phyloP scores from a whole-genome alignment of 306 rosid genomes.

The Prunus davidiana region DNA sequence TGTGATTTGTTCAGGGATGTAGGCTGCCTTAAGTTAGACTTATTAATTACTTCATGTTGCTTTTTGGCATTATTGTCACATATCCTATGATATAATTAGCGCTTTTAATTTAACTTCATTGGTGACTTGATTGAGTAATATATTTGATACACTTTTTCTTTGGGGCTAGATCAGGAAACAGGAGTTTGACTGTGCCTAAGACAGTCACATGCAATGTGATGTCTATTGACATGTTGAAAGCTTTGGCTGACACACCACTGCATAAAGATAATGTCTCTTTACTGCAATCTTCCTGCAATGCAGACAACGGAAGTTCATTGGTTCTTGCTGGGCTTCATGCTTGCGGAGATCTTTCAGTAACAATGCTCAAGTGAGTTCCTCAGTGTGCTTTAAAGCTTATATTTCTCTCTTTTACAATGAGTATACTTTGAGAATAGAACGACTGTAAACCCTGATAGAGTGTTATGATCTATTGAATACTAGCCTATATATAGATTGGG shows the following conservation, averaged over 20 bases:
- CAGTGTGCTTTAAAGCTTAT: slow-evolving; percentile 13
- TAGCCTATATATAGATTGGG: background rate
- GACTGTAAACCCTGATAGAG: background rate
- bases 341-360: slow-evolving; percentile 93
- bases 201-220: slow-evolving; percentile 70
- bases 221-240: slow-evolving; percentile 67
- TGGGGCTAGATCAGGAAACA: slow-evolving; percentile 57
- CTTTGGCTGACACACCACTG: slow-evolving; percentile 49
- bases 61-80: background rate
- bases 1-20: background rate
- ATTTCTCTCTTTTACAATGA: slow-evolving; percentile 1
- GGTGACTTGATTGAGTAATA: background rate
- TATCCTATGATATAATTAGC: background rate
- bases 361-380: slow-evolving; percentile 74
- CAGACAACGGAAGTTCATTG: slow-evolving; percentile 37
- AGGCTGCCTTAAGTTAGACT: background rate
- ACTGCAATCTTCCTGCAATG: slow-evolving; percentile 23
- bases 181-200: slow-evolving; percentile 62
- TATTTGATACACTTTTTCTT: background rate
- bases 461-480: background rate
- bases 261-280: slow-evolving; percentile 27
- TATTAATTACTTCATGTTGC: background rate
- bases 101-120: background rate
- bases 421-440: background rate
- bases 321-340: slow-evolving; percentile 98